Percentiles rank a stretch among this genome's conserved stretches.
Evolutionary conservation across 371 early-diverging fungal genomes (phyloP).

Genomic region (Actinomucor elegans): DNA sequence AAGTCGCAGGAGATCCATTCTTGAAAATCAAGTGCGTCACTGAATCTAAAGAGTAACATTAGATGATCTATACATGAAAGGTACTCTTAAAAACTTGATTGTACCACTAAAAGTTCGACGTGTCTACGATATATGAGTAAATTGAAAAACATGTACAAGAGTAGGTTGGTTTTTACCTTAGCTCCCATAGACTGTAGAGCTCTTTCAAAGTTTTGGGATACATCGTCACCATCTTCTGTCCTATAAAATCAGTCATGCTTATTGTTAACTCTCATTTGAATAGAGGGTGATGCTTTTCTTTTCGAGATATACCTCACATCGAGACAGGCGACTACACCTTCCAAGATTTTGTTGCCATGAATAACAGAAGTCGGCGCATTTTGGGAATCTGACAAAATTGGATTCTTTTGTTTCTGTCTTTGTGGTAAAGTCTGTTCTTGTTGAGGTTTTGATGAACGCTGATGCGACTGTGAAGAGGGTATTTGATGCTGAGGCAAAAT

Average conservation of each 20-base stretch:
- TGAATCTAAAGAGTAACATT: slow-evolving; percentile 24
- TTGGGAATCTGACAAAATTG: background rate
- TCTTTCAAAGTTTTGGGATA: slow-evolving; percentile 43
- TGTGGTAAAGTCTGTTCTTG: background rate
- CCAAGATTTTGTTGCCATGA: slow-evolving; percentile 24
- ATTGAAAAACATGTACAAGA: background rate
- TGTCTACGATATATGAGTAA: background rate
- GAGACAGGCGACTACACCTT: slow-evolving; percentile 44
- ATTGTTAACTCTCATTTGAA: too few species aligned
- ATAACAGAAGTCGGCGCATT: slow-evolving; percentile 1
- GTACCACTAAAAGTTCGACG: slow-evolving; percentile 11
- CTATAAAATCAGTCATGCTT: too few species aligned
- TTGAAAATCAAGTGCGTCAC: slow-evolving; percentile 49
- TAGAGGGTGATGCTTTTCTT: too few species aligned
- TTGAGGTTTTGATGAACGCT: background rate
- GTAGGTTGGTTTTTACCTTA: too few species aligned
- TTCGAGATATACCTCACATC: slow-evolving; percentile 43
- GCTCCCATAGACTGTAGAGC: slow-evolving; percentile 49
- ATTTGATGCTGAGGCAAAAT: slow-evolving; percentile 1
- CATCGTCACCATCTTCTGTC: slow-evolving; percentile 53
- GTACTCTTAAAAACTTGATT: background rate
- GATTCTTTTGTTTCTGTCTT: background rate
- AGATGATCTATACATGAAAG: background rate
- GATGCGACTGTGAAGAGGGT: background rate
- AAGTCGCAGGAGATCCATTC: slow-evolving; percentile 43